Conservation (phyloP, 345 rosid genomes). For the Turritis glabra region DNA sequence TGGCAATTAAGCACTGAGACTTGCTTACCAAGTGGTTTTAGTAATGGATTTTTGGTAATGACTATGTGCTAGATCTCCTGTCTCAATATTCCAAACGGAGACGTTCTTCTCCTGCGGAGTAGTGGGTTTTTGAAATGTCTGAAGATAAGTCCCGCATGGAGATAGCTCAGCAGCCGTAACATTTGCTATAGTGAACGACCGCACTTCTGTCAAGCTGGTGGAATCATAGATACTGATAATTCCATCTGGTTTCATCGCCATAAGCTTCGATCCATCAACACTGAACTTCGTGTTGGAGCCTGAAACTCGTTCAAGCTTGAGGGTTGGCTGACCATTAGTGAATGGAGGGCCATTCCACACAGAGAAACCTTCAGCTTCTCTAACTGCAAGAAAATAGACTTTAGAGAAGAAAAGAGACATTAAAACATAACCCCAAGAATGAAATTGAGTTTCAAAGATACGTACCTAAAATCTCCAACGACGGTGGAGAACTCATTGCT, state of each 20-base stretch:
- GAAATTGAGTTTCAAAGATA: conserved; percentile 3
- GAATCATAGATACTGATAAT: conserved; percentile 63
- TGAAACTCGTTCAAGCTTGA: conserved; percentile 60
- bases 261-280: conserved; percentile 69
- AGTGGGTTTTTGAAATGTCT: conserved; percentile 79
- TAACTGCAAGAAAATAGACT: conserved; percentile 45
- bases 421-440: not conserved
- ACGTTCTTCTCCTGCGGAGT: conserved; percentile 85
- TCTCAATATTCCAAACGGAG: conserved; percentile 60
- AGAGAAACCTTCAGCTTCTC: conserved; percentile 72
- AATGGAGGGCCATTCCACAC: conserved; percentile 95
- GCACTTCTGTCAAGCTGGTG: conserved; percentile 53
- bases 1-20: not conserved
- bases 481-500: conserved; percentile 47
- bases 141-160: conserved; percentile 77
- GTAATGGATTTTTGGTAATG: conserved; percentile 79
- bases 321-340: conserved; percentile 53
- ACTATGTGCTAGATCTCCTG: conserved; percentile 68
- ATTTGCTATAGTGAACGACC: conserved; percentile 59
- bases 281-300: conserved; percentile 67
- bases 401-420: not conserved
- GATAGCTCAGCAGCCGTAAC: conserved; percentile 67
- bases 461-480: conserved; percentile 78
- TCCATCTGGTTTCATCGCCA: conserved; percentile 65
- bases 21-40: conserved; percentile 68